Percentiles rank a stretch among this genome's conserved stretches.
phyloP scores from a whole-genome alignment of 345 rosid genomes.

The Luvunga scandens region DNA sequence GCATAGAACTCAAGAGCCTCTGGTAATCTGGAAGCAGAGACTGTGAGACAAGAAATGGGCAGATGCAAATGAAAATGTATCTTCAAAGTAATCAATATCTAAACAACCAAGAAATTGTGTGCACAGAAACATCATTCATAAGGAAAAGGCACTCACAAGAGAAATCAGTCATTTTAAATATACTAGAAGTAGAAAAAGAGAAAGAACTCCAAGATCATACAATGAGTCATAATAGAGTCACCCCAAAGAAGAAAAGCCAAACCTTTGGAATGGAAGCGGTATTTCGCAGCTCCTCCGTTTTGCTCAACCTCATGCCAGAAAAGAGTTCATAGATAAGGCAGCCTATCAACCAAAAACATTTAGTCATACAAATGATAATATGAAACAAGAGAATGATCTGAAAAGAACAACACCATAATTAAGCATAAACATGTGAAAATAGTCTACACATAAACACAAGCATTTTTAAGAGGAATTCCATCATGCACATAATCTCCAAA shows the following conservation, averaged over 20 bases:
- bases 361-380: not conserved
- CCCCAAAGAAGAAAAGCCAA: slow-evolving; percentile 4
- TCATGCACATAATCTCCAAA: not conserved
- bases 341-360: slow-evolving; percentile 39
- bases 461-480: not conserved
- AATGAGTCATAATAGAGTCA: not conserved
- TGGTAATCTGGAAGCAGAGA: slow-evolving; percentile 99
- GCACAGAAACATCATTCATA: not conserved
- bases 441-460: not conserved
- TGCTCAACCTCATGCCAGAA: slow-evolving; percentile 75
- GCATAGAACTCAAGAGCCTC: slow-evolving; percentile 94
- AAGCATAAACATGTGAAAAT: not conserved
- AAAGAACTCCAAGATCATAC: not conserved
- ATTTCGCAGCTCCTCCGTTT: slow-evolving; percentile 95
- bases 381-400: not conserved
- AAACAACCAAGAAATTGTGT: slow-evolving; percentile 7
- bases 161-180: not conserved
- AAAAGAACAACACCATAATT: not conserved
- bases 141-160: not conserved
- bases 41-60: slow-evolving; percentile 60
- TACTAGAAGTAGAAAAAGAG: not conserved
- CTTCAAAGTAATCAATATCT: slow-evolving; percentile 22
- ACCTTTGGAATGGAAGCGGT: slow-evolving; percentile 96
- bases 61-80: slow-evolving; percentile 41
- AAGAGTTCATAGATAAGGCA: slow-evolving; percentile 95